A percentile compares a stretch with the other conserved stretches of the same genome.
Evolutionary conservation across 352 stramenopile species (phyloP).

Genomic region (Plasmopara viticola): DNA sequence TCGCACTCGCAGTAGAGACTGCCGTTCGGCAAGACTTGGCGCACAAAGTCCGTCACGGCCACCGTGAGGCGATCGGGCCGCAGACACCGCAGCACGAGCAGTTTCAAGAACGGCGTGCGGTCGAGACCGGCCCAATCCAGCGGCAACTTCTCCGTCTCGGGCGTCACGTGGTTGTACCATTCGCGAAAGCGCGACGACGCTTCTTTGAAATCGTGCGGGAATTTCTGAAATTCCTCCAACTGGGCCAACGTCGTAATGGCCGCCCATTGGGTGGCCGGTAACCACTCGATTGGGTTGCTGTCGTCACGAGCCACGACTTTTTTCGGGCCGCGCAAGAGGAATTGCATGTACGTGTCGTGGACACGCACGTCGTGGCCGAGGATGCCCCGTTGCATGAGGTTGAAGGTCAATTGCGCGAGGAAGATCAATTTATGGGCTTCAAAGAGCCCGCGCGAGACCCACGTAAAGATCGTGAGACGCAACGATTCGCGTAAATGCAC

Average conservation of each 20-base stretch:
- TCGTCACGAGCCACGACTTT: slow-evolving; percentile 43
- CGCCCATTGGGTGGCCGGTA: slow-evolving; percentile 90
- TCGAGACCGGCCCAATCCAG: slow-evolving; percentile 96
- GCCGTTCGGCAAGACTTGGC: slow-evolving; percentile 89
- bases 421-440: slow-evolving; percentile 97
- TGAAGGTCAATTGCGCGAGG: slow-evolving; percentile 95
- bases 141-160: slow-evolving; percentile 95
- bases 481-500: slow-evolving; percentile 90
- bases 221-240: slow-evolving; percentile 96
- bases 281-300: slow-evolving; percentile 84
- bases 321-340: slow-evolving; percentile 88
- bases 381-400: slow-evolving; percentile 95
- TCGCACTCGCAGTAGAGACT: slow-evolving; percentile 95
- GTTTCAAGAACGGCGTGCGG: slow-evolving; percentile 93
- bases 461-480: slow-evolving; percentile 95
- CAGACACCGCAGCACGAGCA: slow-evolving; percentile 92
- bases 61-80: slow-evolving; percentile 93
- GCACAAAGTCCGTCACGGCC: slow-evolving; percentile 93
- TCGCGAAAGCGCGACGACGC: slow-evolving; percentile 94
- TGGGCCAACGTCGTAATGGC: slow-evolving; percentile 86
- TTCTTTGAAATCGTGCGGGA: slow-evolving; percentile 94
- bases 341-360: slow-evolving; percentile 95
- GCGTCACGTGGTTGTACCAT: slow-evolving; percentile 96
- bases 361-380: slow-evolving; percentile 91
- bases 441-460: slow-evolving; percentile 94